These are phyloP conservation scores for Alternaria brassicicola DNA, from an alignment of 2,329 filamentous ascomycete genomes.

Conservation along the genomic window DNA sequence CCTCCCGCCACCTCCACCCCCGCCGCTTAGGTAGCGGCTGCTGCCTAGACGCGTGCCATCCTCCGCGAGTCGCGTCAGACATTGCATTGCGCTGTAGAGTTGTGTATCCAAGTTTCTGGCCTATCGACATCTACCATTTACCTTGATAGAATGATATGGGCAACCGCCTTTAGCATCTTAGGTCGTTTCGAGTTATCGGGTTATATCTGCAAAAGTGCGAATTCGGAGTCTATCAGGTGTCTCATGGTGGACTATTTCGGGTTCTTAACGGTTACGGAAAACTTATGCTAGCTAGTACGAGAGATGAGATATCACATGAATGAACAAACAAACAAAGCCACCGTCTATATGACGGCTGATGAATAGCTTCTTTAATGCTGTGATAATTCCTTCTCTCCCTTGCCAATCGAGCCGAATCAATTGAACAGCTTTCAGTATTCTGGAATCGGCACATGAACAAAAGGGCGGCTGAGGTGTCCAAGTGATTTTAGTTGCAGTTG, in stretches of 20 bases:
- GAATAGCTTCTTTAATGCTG: not conserved
- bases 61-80: slow-evolving; percentile 22
- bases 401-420: too few relatives aligned
- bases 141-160: slow-evolving; percentile 40
- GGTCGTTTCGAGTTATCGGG: slow-evolving; percentile 34
- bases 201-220: slow-evolving; percentile 39
- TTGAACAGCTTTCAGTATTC: too few relatives aligned
- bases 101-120: slow-evolving; percentile 27
- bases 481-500: too few relatives aligned
- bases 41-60: slow-evolving; percentile 23
- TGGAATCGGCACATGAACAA: too few relatives aligned
- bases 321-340: slow-evolving; percentile 10
- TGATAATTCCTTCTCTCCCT: too few relatives aligned
- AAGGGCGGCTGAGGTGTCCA: too few relatives aligned
- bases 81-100: slow-evolving; percentile 34
- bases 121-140: slow-evolving; percentile 39
- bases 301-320: slow-evolving; percentile 21
- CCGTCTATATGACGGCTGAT: slow-evolving; percentile 3
- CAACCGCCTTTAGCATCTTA: slow-evolving; percentile 36
- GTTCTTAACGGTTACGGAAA: slow-evolving; percentile 30
- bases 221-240: slow-evolving; percentile 41
- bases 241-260: slow-evolving; percentile 35
- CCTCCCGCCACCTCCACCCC: slow-evolving; percentile 36
- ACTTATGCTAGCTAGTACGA: slow-evolving; percentile 30
- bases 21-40: slow-evolving; percentile 42